These are phyloP conservation scores for Salix brachista DNA, from an alignment of 345 rosid genomes.

Conservation along the genomic window DNA sequence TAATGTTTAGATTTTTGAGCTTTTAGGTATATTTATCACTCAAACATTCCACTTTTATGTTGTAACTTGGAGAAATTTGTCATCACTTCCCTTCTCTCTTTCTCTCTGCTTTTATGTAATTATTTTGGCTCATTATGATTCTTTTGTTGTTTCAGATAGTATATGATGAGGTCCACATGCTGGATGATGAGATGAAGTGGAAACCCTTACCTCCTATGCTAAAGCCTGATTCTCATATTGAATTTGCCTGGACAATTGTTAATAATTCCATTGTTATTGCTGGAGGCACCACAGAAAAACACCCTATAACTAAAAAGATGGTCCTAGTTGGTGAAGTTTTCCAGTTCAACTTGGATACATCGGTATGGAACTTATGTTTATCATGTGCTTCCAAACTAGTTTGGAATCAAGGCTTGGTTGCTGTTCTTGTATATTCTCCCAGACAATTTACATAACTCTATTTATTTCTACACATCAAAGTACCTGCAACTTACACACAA, in stretches of 20 bases:
- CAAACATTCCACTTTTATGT: not conserved
- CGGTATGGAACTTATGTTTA: constrained; percentile 39
- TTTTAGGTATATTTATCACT: not conserved
- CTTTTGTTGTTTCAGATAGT: constrained; percentile 59
- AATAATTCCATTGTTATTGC: constrained; percentile 75
- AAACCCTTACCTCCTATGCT: constrained; percentile 74
- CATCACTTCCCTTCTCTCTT: not conserved
- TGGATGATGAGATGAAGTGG: constrained; percentile 91
- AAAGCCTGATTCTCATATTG: constrained; percentile 90
- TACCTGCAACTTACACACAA: not conserved
- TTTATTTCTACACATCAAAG: not conserved
- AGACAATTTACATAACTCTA: not conserved
- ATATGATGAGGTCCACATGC: constrained; percentile 75
- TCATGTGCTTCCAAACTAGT: not conserved
- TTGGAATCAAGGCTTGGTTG: not conserved
- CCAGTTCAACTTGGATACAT: constrained; percentile 66
- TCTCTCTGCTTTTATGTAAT: not conserved
- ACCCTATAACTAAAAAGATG: constrained; percentile 87
- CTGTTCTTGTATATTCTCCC: not conserved
- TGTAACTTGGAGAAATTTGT: not conserved
- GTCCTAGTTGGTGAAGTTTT: constrained; percentile 81
- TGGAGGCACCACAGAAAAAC: constrained; percentile 97
- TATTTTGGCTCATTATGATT: not conserved
- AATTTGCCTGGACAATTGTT: constrained; percentile 91
- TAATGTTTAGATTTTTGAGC: not conserved